Percentiles rank a stretch among this genome's conserved stretches.
phyloP scores from a whole-genome alignment of 108 stramenopile genomes.

The Parmales sp. region DNA sequence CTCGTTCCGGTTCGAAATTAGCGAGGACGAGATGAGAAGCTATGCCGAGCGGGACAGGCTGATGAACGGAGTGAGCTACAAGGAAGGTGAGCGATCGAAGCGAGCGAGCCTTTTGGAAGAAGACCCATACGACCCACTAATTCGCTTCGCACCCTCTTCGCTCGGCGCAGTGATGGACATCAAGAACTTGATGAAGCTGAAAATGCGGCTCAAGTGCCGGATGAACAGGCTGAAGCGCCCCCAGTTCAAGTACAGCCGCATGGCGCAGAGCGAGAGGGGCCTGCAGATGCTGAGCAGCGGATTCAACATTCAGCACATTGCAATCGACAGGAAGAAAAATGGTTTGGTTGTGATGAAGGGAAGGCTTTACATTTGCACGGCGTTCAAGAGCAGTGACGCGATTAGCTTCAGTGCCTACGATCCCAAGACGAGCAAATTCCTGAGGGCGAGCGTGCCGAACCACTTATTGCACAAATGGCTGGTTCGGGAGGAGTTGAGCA shows the following conservation, averaged over 20 bases:
- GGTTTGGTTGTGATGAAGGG: conserved; percentile 7
- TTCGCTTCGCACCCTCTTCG: no score
- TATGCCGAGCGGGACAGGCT: conserved; percentile 5
- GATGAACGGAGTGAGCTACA: background rate
- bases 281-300: background rate
- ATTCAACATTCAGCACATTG: background rate
- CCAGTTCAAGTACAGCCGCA: conserved; percentile 11
- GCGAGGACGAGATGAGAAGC: background rate
- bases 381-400: background rate
- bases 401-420: conserved; percentile 1
- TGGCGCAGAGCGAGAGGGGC: conserved; percentile 7
- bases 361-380: background rate
- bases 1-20: conserved; percentile 2
- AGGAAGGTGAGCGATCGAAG: no score
- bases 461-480: background rate
- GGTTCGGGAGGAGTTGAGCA: background rate
- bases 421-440: background rate
- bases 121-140: no score
- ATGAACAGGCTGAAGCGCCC: background rate
- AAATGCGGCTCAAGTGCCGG: background rate
- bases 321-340: conserved; percentile 2
- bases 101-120: no score
- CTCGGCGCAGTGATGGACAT: background rate
- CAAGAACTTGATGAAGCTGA: background rate
- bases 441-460: background rate